These are phyloP conservation scores for Globisporangium mamillatum DNA, from an alignment of 352 stramenopile species.

Conservation along the genomic window DNA sequence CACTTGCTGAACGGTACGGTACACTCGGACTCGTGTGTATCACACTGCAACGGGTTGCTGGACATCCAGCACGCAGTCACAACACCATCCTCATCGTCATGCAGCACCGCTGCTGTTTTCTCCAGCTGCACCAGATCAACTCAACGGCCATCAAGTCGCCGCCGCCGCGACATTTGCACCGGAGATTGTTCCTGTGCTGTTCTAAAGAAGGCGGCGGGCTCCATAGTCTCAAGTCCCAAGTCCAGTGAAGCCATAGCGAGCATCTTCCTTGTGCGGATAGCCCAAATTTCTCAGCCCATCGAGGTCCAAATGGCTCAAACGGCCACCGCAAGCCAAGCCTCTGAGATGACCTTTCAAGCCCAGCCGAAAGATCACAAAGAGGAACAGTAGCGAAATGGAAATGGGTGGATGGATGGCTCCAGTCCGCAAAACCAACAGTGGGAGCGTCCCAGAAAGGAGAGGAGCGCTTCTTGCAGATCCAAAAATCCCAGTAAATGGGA, in stretches of 20 bases:
- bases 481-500: not conserved
- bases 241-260: not conserved
- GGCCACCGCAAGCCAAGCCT: not conserved
- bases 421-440: constrained; percentile 4
- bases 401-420: not conserved
- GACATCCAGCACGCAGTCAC: not conserved
- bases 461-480: not conserved
- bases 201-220: not conserved
- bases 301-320: not conserved
- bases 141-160: not conserved
- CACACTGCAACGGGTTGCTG: not conserved
- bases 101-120: not conserved
- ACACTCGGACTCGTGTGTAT: not conserved
- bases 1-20: not conserved
- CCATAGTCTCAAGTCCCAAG: not conserved
- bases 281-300: not conserved
- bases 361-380: not conserved
- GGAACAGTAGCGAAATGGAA: not conserved
- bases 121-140: not conserved
- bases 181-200: not conserved
- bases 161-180: not conserved
- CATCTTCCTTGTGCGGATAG: not conserved
- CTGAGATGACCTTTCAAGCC: constrained; percentile 1
- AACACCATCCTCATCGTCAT: not conserved
- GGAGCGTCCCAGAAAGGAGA: not conserved